Evolutionary conservation across 2,329 filamentous ascomycete species (phyloP), one percentile per base, ranked within the genome.

Genomic region (Fusarium poae): DNA sequence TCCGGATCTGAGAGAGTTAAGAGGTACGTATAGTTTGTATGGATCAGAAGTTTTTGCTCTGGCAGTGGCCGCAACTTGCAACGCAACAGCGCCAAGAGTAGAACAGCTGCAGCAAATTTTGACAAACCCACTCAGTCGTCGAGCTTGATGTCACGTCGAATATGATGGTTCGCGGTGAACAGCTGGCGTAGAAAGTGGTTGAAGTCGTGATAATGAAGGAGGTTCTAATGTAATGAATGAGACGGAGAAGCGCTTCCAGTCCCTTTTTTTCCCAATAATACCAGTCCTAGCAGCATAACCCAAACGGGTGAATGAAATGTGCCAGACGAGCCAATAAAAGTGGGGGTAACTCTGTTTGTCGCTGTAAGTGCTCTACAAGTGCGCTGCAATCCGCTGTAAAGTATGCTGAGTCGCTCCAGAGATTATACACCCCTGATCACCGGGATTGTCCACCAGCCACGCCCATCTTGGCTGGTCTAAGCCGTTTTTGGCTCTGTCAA

Each of bases 251-350:
- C 70, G 56, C 68, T 64, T 67, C 66, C 69, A 71, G 65, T 70
- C 72, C 72, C 69, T 74, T 74, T 74, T 74, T 74, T 73, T 52
- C 62, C 62, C 71, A 73, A 71, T 71, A 69, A 65, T 68, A 71
- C 67, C 54, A 21, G 62, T 65, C 44, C 61, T 54, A 65, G 55
- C 61, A 65, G 60, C 60, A 65, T 65, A 37, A 50, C 61, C 61
- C 49, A 61, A 65, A 66, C 40, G 49, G 61, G 68, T 68, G 65
- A 66, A 55, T 63, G 57, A 60, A 63, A 63, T 65, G 67, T 65
- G 61, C 71, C 70, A 69, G 64, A 69, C 68, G 55, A 49, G 54
- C 59, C 64, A 72, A 51, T 67, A 60, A 58, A 64, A 59, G 62
- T 32, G 62, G 60, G 53, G 62, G 32, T 34, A 13, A 18, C 13